Conservation (phyloP, 257 asterid species). For the Prunella vulgaris region DNA sequence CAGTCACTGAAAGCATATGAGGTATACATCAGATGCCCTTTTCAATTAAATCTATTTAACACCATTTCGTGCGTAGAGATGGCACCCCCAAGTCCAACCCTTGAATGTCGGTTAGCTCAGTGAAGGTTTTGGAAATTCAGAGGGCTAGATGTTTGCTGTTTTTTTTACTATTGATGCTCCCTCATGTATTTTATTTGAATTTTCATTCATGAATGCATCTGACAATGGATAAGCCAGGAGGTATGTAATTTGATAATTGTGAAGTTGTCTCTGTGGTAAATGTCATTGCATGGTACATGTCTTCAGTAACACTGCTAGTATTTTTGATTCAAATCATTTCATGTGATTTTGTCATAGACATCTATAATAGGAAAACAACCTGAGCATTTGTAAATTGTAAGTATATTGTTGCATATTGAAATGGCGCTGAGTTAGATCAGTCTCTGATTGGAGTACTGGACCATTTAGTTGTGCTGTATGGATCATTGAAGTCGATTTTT, state of each 20-base stretch:
- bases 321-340: neutral
- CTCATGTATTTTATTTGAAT: neutral
- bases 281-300: neutral
- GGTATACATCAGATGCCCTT: conserved; percentile 29
- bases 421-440: neutral
- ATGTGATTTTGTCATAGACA: neutral
- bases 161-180: neutral
- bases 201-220: neutral
- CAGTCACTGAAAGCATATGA: conserved; percentile 59
- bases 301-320: neutral
- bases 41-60: neutral
- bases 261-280: neutral
- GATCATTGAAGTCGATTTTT: neutral
- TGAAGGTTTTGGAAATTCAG: neutral
- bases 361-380: neutral
- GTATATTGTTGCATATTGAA: neutral
- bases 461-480: neutral
- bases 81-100: neutral
- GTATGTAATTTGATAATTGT: neutral
- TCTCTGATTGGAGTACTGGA: neutral
- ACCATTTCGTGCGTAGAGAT: neutral
- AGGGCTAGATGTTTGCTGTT: conserved; percentile 10
- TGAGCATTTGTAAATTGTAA: conserved; percentile 6
- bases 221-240: conserved; percentile 1
- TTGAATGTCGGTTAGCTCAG: neutral